Base-by-base conservation (phyloP, 2,329 filamentous ascomycete genomes). In the Colletotrichum scovillei region DNA sequence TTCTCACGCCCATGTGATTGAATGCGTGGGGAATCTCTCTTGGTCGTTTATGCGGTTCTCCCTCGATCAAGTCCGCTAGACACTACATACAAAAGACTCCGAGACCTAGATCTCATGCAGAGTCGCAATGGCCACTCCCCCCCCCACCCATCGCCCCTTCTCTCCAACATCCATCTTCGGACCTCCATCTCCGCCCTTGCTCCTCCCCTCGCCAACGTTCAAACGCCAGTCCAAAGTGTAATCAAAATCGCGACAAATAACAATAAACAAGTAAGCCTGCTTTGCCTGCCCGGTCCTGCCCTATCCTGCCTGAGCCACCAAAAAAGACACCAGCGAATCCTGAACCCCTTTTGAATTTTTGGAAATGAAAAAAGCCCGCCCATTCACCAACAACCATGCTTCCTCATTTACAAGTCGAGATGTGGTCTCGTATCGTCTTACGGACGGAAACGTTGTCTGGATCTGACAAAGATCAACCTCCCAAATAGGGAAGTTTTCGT, bases 11-110 rank as follows among this genome's bases (percentile, higher is more conserved):
- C 52, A n/a, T n/a, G 22, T 16, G 9, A 56, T 28, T 49, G 42
- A n/a, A 19, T 46, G 63, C 32, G 22, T 65, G 35, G 28, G 32
- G 28, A 57, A 57, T 22, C 19, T 49, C 24, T 65, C 30, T 19
- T 57, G 38, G 22, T 28, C 30, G 28, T 65, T 57, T 65, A 32
- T 52, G 32, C n/a, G 63, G 63, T 22, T n/a, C 14, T 28, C 32
- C 32, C 22, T 53, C 30, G 16, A 42, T 30, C 52, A 32, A 65
- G 24, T 19, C 52, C 11, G 52, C 63, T 46, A 57, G 52, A 46
- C 35, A 65, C 57, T 57, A 65, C 63, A 65, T 52, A 65, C 42
- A 53, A 65, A 30, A 53, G 11, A 14, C 32, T 65, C 38, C 42
- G 19, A 49, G 42, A n/a, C 42, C 63, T 57, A 57, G 32, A 42